Conservation (phyloP, 2,329 filamentous ascomycete species). For the Paecilomyces fulvus region DNA sequence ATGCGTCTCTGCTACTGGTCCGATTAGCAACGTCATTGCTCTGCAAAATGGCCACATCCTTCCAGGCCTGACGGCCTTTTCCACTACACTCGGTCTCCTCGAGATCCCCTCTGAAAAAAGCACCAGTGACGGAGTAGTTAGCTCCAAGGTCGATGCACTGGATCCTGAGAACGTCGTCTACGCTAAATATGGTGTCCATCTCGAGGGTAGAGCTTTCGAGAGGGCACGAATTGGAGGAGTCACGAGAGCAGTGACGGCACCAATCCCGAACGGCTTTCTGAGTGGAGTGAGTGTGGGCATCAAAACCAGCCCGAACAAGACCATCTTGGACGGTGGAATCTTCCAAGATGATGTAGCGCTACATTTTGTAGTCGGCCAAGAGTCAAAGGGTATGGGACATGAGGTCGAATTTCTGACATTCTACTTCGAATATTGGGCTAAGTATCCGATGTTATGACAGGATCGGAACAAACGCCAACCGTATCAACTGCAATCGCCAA, state of each 20-base stretch:
- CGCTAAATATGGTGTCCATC: constrained; percentile 40
- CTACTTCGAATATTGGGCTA: not conserved
- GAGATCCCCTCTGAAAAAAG: constrained; percentile 51
- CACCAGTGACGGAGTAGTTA: constrained; percentile 44
- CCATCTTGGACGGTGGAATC: constrained; percentile 42
- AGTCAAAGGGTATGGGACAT: constrained; percentile 17
- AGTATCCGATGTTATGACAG: not conserved
- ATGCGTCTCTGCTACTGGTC: constrained; percentile 34
- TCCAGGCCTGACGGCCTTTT: constrained; percentile 53
- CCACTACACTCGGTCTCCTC: constrained; percentile 52
- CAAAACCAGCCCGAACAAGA: constrained; percentile 41
- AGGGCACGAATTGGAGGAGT: constrained; percentile 49
- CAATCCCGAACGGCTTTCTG: constrained; percentile 41
- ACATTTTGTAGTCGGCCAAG: constrained; percentile 40
- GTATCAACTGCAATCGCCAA: constrained; percentile 21
- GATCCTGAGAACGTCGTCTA: constrained; percentile 10
- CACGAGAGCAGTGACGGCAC: constrained; percentile 51
- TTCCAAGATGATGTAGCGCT: constrained; percentile 47
- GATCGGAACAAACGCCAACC: constrained; percentile 14
- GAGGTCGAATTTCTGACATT: not conserved
- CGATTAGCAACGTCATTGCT: constrained; percentile 33
- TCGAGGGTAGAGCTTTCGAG: constrained; percentile 48
- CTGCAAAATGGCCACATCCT: constrained; percentile 55
- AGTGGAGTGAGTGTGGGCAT: constrained; percentile 54
- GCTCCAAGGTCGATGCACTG: constrained; percentile 45